Percentiles rank a stretch among this genome's conserved stretches.
Conservation (phyloP, 176 grass and related monocot species). For the Cenchrus americanus region DNA sequence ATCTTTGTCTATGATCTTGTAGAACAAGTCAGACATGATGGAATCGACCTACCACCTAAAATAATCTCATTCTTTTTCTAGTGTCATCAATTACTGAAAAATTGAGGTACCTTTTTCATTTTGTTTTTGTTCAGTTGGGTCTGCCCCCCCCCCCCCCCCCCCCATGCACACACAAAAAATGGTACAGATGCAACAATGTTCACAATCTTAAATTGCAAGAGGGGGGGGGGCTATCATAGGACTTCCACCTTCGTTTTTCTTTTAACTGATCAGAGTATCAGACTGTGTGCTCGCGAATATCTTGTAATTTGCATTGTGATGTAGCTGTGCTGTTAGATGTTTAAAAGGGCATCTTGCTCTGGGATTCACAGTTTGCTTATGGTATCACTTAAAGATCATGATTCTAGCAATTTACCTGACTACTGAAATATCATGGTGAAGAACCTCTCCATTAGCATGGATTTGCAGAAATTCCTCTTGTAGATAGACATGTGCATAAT, state of each 20-base stretch:
- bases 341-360: not conserved
- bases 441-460: not conserved
- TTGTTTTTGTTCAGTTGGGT: not conserved
- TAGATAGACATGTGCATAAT: not conserved
- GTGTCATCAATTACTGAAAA: constrained; percentile 18
- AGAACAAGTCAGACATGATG: constrained; percentile 35
- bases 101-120: not conserved
- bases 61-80: constrained; percentile 21
- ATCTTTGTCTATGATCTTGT: constrained; percentile 36
- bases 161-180: not conserved
- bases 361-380: not conserved
- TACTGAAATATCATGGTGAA: not conserved
- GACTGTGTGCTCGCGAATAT: not conserved
- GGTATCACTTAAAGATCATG: not conserved
- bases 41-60: constrained; percentile 53
- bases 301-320: not conserved
- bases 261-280: not conserved
- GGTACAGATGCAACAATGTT: not conserved
- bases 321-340: not conserved
- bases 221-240: not conserved
- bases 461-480: not conserved
- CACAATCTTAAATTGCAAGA: constrained; percentile 1
- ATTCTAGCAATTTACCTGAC: not conserved
- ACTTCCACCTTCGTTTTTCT: not conserved
- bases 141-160: too few species aligned